Evolutionary conservation across 2,329 filamentous ascomycete genomes (phyloP), one percentile per base, ranked within the genome.

Genomic region (Emericellopsis cladophorae): DNA sequence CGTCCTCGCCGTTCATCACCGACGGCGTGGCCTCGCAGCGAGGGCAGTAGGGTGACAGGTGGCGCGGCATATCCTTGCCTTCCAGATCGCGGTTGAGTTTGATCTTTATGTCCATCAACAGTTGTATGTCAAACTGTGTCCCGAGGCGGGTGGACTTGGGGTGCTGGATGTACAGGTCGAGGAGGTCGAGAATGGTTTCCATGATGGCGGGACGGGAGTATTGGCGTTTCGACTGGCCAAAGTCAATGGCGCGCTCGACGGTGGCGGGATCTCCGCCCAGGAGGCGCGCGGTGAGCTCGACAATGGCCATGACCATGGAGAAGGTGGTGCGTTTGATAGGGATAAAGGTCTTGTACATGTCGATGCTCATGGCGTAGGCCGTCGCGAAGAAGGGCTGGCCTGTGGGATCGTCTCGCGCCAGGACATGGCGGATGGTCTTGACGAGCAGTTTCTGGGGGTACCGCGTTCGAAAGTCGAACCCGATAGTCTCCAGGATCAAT

Each of bases 161-260:
- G 55, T 93, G 82, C 54, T 94, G 84, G 0, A 87, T 92, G 59
- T 95, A 96, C 3, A 96, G 73, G 54, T 98, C 90, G 22, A 96
- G 72, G 0, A 95, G 70, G 54, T 96, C 92, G 32, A 95, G 76
- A 51, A 95, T 75, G 0, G 86, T 90, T 68, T 96, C 90, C 64
- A 72, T 57, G 23, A 76, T 64, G 45, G 67, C 66, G 8, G 62
- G 61, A 24, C 71, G 59, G 9, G 57, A 61, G 37, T 15, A 9
- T 7, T 21, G 16, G n/a, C 33, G 40, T 33, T 44, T 44, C 15
- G 18, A 21, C 22, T 9, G 12, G 15, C 34, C 29, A 18, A 40
- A 37, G 14, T 22, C 26, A 8, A 16, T 4, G 26, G 38, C 15
- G 29, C 22, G 7, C 26, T 44, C 42, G 11, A 29, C n/a, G 22